Base-by-base conservation (phyloP, 805 yeast genomes). In the Ogataea salicorniae region DNA sequence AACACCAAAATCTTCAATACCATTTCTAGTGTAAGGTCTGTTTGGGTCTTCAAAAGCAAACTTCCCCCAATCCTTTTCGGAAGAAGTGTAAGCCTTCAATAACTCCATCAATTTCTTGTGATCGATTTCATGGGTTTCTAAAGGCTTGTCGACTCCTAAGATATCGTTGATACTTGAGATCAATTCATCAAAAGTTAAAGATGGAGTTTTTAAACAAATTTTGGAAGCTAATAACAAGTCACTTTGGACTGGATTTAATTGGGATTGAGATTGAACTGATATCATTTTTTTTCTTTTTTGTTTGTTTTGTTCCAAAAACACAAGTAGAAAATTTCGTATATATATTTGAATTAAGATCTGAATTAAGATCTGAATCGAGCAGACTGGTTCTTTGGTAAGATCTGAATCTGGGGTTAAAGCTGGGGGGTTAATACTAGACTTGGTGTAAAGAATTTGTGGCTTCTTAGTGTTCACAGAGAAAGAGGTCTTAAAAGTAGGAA, bases 1-100 rank as follows among this genome's bases (percentile, higher is more conserved):
- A 16, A 76, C 75, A 63, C 87, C 86, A 55, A 87, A 75, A 58
- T 84, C 81, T 35, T 76, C 79, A 29, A 92, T 77, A 2, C 96
- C 96, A 60, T 86, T 88, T 47, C 90, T 64, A 20, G 81, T 75
- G 58, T 83, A 84, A 48, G 70, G 70, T 49, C 77, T 60, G 33
- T 74, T 58, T 9, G 69, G 55, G 55, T 84, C 88, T 34, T 66
- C 69, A 34, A 76, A 68, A 4, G 87, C 87, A 64, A 67, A 83
- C 49, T 69, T 67, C 37, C 58, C 59, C 91, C 91, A 84, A 51
- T 84, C 85, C 3, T 55, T 42, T 46, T 72, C 76, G 46, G 69
- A 54, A 5, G 82, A 72, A 18, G 57, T 56, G 64, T 83, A 84
- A 22, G 57, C 54, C 35, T 69, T 68, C 80, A 84, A 72, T 36